Base-by-base conservation (phyloP, 2,329 filamentous ascomycete species). In the Colletotrichum sp. region DNA sequence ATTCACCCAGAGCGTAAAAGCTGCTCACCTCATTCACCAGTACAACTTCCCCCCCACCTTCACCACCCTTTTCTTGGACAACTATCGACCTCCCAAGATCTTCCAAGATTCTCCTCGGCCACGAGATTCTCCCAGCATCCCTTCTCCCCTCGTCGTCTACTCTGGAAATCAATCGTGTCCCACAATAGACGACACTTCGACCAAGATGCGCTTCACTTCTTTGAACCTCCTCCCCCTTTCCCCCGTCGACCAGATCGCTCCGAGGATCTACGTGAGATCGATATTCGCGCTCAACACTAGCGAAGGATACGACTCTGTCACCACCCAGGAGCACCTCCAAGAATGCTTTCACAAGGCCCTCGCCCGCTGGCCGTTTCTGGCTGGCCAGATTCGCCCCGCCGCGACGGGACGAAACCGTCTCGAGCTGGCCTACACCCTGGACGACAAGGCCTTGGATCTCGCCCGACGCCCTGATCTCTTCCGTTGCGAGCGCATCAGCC, bases 161-260 rank as follows among this genome's bases (percentile, higher is more conserved):
- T 64, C 61, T 25, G 22, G 32, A 27, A 22, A 64, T 10, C 34
- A 18, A 27, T 22, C 18, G 0, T 10, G n/a, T 2, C 13, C 32
- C 0, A 13, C 2, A 4, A 43, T 3, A 5, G 0, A 3, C 18
- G 27, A 15, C 0, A 0, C 27, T 15, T 36, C 30, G 3, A n/a
- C 16, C 30, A 61, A n/a, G 10, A 61, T 61, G 58, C 16, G 7
- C 27, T 32, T 27, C 7, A 25, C 25, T 8, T 10, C 66, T 0
- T 39, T 43, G 25, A n/a, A 22, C 6, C 5, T 22, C 8, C 52
- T 71, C 3, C 39, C 28, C 5, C 34, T 71, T 2, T 28, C 39
- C 2, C 60, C 66, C 1, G 27, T 76, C 39, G 74, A 76, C 18
- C 74, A 75, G 52, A 71, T 75, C 12, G 74, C 74, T 13, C 74